Evolutionary conservation across 306 rosid species (phyloP), one percentile per base, ranked within the genome.

Genomic region (Gastrolobium villosum): DNA sequence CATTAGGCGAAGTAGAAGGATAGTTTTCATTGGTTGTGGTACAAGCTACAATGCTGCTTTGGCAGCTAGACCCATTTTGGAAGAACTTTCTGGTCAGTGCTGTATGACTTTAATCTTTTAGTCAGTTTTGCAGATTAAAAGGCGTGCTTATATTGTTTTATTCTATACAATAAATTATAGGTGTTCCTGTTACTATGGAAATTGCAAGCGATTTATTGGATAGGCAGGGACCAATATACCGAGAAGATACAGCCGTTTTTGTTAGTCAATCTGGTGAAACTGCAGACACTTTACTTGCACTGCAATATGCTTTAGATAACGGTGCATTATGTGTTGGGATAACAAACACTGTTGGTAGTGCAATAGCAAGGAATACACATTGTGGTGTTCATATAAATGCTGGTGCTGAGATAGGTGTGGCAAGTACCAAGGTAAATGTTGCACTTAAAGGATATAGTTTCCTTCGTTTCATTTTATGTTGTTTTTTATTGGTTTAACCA

Each of bases 221-320:
- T 79, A 89, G 97, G 72, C 96, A 93, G 83, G 99, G 99, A 69
- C 98, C 96, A 39, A 89, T 95, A 76, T 91, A 93, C 79, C 81
- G 99, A 81, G 99, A 95, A 86, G 99, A 95, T 85, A 95, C 99
- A 15, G 96, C 97, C 2, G 87, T 95, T 80, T 95, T 95, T 86
- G 99, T 95, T 45, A 95, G 99, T 86, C 99, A 95, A 76, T 95
- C 99, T 20, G 99, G 99, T 73, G 99, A 95, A 91, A 95, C 99
- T 62, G 98, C 98, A 41, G 99, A 95, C 81, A 95, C 97, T 56
- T 80, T 95, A 79, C 90, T 76, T 30, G 99, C 99, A 49, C 81
- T 95, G 87, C 91, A 93, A 66, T 95, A 95, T 90, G 99, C 99
- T 43, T 70, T 88, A 83, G 97, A 95, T 70, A 95, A 95, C 65